phyloP scores from a whole-genome alignment of 2,329 filamentous ascomycete species.

The Stylonectria norvegica region DNA sequence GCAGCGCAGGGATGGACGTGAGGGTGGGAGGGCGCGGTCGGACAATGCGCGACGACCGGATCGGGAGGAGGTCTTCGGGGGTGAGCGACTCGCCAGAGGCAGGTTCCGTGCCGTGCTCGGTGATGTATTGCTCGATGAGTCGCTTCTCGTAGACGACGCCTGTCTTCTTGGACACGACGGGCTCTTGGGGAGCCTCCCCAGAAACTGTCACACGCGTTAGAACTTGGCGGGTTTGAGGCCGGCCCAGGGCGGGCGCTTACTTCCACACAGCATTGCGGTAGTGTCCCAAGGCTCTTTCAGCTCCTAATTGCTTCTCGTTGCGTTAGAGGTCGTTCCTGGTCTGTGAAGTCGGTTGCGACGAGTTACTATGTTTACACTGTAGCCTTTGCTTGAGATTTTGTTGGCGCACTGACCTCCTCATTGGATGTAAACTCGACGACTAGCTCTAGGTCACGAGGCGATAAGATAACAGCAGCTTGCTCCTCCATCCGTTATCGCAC shows the following conservation, averaged over 20 bases:
- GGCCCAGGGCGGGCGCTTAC: slow-evolving; percentile 28
- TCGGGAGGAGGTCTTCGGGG: slow-evolving; percentile 78
- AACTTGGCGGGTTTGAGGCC: slow-evolving; percentile 5
- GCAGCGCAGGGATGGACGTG: slow-evolving; percentile 91
- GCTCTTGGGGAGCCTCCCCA: slow-evolving; percentile 90
- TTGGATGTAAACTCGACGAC: slow-evolving; percentile 14
- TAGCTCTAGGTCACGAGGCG: slow-evolving; percentile 25
- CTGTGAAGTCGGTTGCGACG: slow-evolving; percentile 26
- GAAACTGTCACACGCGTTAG: slow-evolving; percentile 62
- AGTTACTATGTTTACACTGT: too few species aligned
- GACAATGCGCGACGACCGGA: slow-evolving; percentile 80
- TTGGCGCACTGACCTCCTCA: slow-evolving; percentile 29
- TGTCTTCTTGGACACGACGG: slow-evolving; percentile 91
- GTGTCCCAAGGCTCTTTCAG: slow-evolving; percentile 23
- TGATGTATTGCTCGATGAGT: slow-evolving; percentile 90
- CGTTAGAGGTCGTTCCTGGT: slow-evolving; percentile 22
- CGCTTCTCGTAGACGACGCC: slow-evolving; percentile 93
- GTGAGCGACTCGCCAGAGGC: slow-evolving; percentile 82
- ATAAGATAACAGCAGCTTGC: slow-evolving; percentile 23
- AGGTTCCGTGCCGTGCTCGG: slow-evolving; percentile 89
- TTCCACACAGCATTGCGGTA: slow-evolving; percentile 48
- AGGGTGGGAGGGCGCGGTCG: slow-evolving; percentile 87
- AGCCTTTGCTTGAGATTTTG: slow-evolving; percentile 31
- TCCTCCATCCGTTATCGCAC: slow-evolving; percentile 2
- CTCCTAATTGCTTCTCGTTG: slow-evolving; percentile 29